A percentile compares a stretch with the other conserved stretches of the same genome.
Conservation (phyloP, 1,284 basidiomycete genomes). For the Ceratobasidium papillatum region DNA sequence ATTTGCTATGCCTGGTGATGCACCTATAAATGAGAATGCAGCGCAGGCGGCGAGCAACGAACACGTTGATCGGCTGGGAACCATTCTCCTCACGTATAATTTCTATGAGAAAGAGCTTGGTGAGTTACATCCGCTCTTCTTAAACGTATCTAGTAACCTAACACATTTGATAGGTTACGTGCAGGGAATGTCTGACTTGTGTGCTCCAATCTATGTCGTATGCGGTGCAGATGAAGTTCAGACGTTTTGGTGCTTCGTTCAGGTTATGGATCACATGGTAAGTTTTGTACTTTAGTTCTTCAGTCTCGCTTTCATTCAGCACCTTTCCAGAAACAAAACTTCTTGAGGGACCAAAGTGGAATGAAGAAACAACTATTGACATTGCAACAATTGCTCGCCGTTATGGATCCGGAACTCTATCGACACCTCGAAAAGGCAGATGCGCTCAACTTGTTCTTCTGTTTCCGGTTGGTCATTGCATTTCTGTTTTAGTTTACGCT, state of each 20-base stretch:
- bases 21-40: slow-evolving; percentile 66
- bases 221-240: slow-evolving; percentile 87
- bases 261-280: slow-evolving; percentile 95
- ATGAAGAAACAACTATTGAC: slow-evolving; percentile 95
- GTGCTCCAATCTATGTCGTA: slow-evolving; percentile 92
- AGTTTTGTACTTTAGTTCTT: slow-evolving; percentile 45
- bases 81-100: slow-evolving; percentile 91
- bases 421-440: slow-evolving; percentile 90
- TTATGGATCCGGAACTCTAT: slow-evolving; percentile 95
- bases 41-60: slow-evolving; percentile 86
- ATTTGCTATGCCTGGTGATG: slow-evolving; percentile 64
- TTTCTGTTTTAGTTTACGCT: slow-evolving; percentile 45
- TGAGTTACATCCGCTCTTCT: slow-evolving; percentile 54
- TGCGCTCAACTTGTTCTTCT: slow-evolving; percentile 95
- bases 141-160: neutral
- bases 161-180: slow-evolving; percentile 71
- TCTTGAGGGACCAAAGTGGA: slow-evolving; percentile 94
- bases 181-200: slow-evolving; percentile 97
- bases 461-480: slow-evolving; percentile 79
- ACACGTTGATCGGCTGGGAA: slow-evolving; percentile 80
- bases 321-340: slow-evolving; percentile 81
- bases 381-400: slow-evolving; percentile 86
- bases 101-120: slow-evolving; percentile 89
- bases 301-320: neutral
- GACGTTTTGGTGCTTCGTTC: slow-evolving; percentile 96